Evolutionary conservation across 805 yeast genomes (phyloP).

Genomic region (Pichia deserticola): DNA sequence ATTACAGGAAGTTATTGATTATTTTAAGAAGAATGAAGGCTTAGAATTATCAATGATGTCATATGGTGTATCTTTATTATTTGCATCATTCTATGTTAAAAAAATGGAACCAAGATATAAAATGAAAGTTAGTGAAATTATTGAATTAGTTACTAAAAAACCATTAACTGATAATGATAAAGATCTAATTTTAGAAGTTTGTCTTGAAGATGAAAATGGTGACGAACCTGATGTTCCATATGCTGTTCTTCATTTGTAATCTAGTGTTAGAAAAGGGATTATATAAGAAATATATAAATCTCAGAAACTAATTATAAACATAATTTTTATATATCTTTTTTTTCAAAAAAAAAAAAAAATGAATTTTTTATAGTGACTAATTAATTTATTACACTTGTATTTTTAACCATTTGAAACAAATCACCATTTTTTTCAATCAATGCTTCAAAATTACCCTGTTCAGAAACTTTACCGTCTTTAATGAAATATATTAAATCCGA

Average conservation of each 20-base stretch:
- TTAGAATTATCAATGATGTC: slow-evolving; percentile 87
- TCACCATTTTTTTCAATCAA: slow-evolving; percentile 9
- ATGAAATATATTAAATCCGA: slow-evolving; percentile 47
- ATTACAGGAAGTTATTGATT: slow-evolving; percentile 17
- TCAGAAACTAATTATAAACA: too few species aligned
- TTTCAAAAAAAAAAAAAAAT: too few species aligned
- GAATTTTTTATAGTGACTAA: too few species aligned
- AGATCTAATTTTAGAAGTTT: slow-evolving; percentile 79
- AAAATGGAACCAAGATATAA: slow-evolving; percentile 72
- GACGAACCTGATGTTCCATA: slow-evolving; percentile 96
- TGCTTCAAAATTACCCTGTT: slow-evolving; percentile 32
- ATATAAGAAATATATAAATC: too few species aligned
- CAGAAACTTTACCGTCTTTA: slow-evolving; percentile 40
- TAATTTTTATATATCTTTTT: too few species aligned
- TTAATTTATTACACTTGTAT: neutral
- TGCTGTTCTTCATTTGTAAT: slow-evolving; percentile 51
- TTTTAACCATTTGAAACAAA: slow-evolving; percentile 9
- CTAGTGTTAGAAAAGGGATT: neutral
- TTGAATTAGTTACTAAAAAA: slow-evolving; percentile 79
- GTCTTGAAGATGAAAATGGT: slow-evolving; percentile 86
- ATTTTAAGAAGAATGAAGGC: slow-evolving; percentile 77
- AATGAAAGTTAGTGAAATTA: slow-evolving; percentile 63
- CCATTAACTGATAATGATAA: slow-evolving; percentile 67
- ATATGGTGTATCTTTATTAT: slow-evolving; percentile 79
- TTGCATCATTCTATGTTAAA: slow-evolving; percentile 90